These are phyloP conservation scores for Aspergillus flavus DNA, from an alignment of 2,329 filamentous ascomycete species.

Conservation along the genomic window DNA sequence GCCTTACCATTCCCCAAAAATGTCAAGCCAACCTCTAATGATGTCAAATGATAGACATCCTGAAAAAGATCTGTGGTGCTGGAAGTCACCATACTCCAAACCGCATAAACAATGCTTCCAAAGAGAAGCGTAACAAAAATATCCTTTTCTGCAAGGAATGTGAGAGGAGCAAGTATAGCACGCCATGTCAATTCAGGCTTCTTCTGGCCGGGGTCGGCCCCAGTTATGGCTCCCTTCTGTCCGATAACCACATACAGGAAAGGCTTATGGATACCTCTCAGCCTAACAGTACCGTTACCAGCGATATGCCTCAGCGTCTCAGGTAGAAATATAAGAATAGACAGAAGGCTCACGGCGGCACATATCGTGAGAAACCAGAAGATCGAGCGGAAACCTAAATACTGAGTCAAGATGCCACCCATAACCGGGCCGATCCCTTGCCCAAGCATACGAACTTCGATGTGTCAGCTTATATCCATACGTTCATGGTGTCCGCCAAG, in stretches of 20 bases:
- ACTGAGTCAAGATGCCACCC: slow-evolving; percentile 41
- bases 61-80: slow-evolving; percentile 45
- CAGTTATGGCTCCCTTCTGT: slow-evolving; percentile 22
- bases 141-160: slow-evolving; percentile 50
- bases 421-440: slow-evolving; percentile 51
- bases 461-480: not conserved
- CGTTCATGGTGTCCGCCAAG: not conserved
- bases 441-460: slow-evolving; percentile 46
- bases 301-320: slow-evolving; percentile 45
- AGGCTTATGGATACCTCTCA: slow-evolving; percentile 46
- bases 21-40: slow-evolving; percentile 43
- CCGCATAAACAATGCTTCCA: slow-evolving; percentile 49
- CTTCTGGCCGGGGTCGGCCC: slow-evolving; percentile 17
- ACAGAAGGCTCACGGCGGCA: slow-evolving; percentile 37
- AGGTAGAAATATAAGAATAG: slow-evolving; percentile 45
- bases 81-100: slow-evolving; percentile 54
- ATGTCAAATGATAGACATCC: slow-evolving; percentile 33
- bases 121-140: slow-evolving; percentile 49
- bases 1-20: slow-evolving; percentile 44
- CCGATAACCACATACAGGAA: slow-evolving; percentile 34
- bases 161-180: slow-evolving; percentile 43
- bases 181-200: slow-evolving; percentile 28
- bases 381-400: slow-evolving; percentile 42
- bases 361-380: slow-evolving; percentile 48
- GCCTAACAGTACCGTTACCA: slow-evolving; percentile 42